These are phyloP conservation scores for Metarhizium sp. DNA, from an alignment of 2,329 filamentous ascomycete species.

Conservation along the genomic window DNA sequence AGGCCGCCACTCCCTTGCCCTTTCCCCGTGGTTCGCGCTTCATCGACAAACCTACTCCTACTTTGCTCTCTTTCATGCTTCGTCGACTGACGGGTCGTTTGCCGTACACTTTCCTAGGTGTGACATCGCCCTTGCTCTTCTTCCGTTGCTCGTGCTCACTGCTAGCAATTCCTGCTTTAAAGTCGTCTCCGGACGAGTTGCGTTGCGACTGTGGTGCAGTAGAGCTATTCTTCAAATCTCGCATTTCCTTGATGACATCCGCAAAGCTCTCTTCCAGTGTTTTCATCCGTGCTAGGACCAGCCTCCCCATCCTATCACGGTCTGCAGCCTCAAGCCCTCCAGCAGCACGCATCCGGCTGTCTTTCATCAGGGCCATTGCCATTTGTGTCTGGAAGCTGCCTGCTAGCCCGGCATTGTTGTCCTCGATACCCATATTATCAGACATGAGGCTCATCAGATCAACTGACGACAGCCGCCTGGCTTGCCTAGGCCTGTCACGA, in stretches of 20 bases:
- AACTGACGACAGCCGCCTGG: constrained; percentile 49
- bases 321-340: constrained; percentile 28
- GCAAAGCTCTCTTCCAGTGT: constrained; percentile 84
- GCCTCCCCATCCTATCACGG: constrained; percentile 63
- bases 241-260: constrained; percentile 76
- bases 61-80: constrained; percentile 32
- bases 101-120: constrained; percentile 16
- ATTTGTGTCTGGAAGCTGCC: constrained; percentile 77
- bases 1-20: constrained; percentile 34
- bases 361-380: constrained; percentile 58
- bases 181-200: constrained; percentile 40
- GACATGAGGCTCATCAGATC: constrained; percentile 68
- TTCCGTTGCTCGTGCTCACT: constrained; percentile 22
- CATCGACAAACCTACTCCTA: constrained; percentile 14
- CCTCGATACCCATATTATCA: constrained; percentile 52
- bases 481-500: constrained; percentile 27
- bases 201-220: constrained; percentile 38
- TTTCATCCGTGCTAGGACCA: constrained; percentile 86
- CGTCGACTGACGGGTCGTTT: constrained; percentile 28
- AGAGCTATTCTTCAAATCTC: constrained; percentile 45
- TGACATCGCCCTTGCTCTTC: constrained; percentile 16
- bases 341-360: constrained; percentile 39
- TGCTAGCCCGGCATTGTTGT: constrained; percentile 54
- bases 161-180: constrained; percentile 19
- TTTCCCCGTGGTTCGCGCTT: constrained; percentile 33